Percentiles rank a stretch among this genome's conserved stretches.
phyloP scores from a whole-genome alignment of 208 protist genomes.

The Endotrypanum monterogeii region DNA sequence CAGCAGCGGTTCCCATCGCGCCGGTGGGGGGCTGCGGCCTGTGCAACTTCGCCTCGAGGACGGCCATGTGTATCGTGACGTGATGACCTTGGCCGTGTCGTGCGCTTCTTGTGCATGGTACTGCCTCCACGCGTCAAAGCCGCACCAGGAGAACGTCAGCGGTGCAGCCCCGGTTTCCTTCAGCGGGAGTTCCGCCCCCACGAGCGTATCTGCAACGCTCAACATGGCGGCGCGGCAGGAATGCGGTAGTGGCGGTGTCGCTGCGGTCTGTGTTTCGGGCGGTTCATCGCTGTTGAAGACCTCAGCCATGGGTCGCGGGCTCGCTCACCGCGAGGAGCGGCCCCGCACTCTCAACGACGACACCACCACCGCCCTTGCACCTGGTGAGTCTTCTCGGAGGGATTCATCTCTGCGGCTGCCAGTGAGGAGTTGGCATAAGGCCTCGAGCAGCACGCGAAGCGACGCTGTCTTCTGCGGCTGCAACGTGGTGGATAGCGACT shows the following conservation, averaged over 20 bases:
- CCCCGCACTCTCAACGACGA: background rate
- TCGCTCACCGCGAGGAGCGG: background rate
- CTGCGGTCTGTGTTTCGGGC: background rate
- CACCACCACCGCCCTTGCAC: background rate
- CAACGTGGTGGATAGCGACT: constrained; percentile 80
- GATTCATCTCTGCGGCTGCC: background rate
- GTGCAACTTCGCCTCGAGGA: constrained; percentile 7
- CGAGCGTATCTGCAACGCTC: background rate
- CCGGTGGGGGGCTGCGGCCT: constrained; percentile 4
- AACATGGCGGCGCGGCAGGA: background rate
- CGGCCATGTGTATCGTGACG: constrained; percentile 5
- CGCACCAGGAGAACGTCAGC: constrained; percentile 19
- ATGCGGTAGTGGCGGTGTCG: background rate
- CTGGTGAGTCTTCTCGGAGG: background rate
- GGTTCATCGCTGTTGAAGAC: background rate
- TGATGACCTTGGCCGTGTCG: background rate
- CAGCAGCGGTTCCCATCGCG: background rate
- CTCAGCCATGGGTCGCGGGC: background rate
- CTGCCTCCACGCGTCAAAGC: constrained; percentile 41
- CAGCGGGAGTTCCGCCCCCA: background rate
- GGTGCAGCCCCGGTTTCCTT: background rate
- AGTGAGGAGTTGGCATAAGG: constrained; percentile 27
- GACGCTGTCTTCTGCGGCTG: constrained; percentile 55
- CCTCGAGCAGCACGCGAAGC: constrained; percentile 16
- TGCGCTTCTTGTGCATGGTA: constrained; percentile 41